Evolutionary conservation across 73 alveolate species (phyloP), one percentile per base, ranked within the genome.

Genomic region (Uronychia binucleata): DNA sequence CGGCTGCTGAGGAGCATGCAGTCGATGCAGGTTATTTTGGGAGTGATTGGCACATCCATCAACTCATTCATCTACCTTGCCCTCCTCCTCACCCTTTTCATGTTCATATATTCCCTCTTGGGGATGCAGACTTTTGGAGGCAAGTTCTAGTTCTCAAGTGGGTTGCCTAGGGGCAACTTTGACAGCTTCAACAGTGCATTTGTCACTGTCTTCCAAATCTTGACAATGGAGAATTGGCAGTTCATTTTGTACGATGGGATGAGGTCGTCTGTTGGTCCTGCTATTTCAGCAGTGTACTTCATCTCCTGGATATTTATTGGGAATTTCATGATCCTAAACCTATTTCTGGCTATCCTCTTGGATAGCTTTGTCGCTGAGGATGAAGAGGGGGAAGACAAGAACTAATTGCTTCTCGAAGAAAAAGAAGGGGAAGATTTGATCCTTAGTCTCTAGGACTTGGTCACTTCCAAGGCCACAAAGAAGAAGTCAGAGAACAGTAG

Each of bases 261-360:
- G 46, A 77, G 79, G 27, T 14, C 74, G 31, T 30, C 77, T 74
- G 31, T 59, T 11, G 80, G 14, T 74, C 80, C 80, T 27, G n/a
- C n/a, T n/a, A n/a, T 29, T 19, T 74, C 80, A 74, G 19, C 80
- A 14, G 14, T 74, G 31, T 74, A 74, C 34, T 74, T 74, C 80
- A 84, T 96, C 30, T 86, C 91, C 29, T 95, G 98, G 98, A 95
- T 97, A 57, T 77, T 95, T 60, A 84, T 96, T 30, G 99, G 99
- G 34, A 96, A 97, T 82, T 96, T 90, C 79, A 95, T 96, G 29
- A 85, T 97, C 33, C 90, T 97, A 75, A 97, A 97, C 85, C 89
- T 97, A 77, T 96, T 97, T 79, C 77, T 95, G 30, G 98, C 99
- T 58, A 93, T 96, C 28, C 83, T 97, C n/a, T 87, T 97, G 14